A percentile compares a stretch with the other conserved stretches of the same genome.
These are phyloP conservation scores for Panus rudis DNA, from an alignment of 768 basidiomycete species.

Conservation along the genomic window DNA sequence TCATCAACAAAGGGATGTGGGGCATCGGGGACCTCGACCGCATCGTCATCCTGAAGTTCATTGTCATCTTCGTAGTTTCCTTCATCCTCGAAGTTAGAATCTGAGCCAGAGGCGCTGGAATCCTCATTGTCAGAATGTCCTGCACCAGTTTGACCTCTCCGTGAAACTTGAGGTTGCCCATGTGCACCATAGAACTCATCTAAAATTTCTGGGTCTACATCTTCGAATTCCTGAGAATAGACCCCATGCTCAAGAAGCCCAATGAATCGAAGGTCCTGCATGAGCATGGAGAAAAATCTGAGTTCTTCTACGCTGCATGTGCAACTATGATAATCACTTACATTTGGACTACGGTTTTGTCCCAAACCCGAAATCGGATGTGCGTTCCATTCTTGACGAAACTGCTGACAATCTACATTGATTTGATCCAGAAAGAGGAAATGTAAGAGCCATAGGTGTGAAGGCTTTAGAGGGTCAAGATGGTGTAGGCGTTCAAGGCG, in stretches of 20 bases:
- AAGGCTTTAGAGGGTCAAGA: constrained; percentile 23
- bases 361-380: constrained; percentile 26
- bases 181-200: constrained; percentile 12
- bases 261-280: constrained; percentile 16
- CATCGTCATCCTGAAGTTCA: too few species aligned
- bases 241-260: constrained; percentile 13
- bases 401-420: constrained; percentile 29
- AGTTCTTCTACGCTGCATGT: neutral
- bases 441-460: constrained; percentile 40
- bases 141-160: constrained; percentile 5
- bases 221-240: constrained; percentile 8
- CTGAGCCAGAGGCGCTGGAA: neutral
- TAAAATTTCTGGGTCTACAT: constrained; percentile 12
- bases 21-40: too few species aligned
- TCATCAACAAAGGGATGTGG: too few species aligned
- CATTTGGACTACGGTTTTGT: constrained; percentile 19
- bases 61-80: too few species aligned
- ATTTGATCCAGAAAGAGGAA: constrained; percentile 31
- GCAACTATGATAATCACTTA: constrained; percentile 1
- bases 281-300: neutral
- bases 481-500: constrained; percentile 28
- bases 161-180: neutral
- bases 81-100: too few species aligned
- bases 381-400: constrained; percentile 33
- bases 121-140: constrained; percentile 5